Evolutionary conservation across 257 asterid genomes (phyloP), one percentile per base, ranked within the genome.

Genomic region (Solanum appendiculatum): DNA sequence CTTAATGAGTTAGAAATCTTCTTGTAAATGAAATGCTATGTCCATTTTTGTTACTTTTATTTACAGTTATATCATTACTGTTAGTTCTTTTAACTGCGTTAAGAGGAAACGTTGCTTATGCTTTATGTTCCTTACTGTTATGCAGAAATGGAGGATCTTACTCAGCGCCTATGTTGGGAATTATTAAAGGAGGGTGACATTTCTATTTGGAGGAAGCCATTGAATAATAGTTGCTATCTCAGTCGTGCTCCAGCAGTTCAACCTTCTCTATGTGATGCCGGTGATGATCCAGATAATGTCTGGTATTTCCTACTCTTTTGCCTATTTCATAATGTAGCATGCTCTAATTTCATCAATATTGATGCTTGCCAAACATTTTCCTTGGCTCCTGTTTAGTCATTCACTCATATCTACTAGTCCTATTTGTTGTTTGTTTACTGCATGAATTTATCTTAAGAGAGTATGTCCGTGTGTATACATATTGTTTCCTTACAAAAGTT

Each of bases 191-290:
- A 92, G 82, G 92, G 88, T 13, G 66, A 89, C 42, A 88, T 94
- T 78, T 88, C 93, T 29, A 92, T 92, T 85, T 94, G 97, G 96
- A 92, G 87, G 88, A 94, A 94, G 91, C 92, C 96, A 29, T 82
- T 84, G 51, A 91, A 93, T 80, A 92, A 93, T 70, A 93, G 91
- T 72, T 92, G 93, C 90, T 94, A 94, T 89, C 88, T 92, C 87
- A 88, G 51, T 91, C 94, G 92, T 2, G 89, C 85, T 58, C 87
- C 84, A 51, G 86, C 87, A 48, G 90, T 40, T 48, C 84, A 78
- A 78, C 95, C 95, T 85, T 82, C 92, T 33, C 84, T 93, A 77
- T 92, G 96, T 58, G 91, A 70, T 33, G 29, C 82, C 10, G 85
- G 90, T 14, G 92, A 93, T 51, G 70, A 93, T 87, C 94, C 95